phyloP scores from a whole-genome alignment of 2,329 filamentous ascomycete genomes.

The Clarireedia paspali region DNA sequence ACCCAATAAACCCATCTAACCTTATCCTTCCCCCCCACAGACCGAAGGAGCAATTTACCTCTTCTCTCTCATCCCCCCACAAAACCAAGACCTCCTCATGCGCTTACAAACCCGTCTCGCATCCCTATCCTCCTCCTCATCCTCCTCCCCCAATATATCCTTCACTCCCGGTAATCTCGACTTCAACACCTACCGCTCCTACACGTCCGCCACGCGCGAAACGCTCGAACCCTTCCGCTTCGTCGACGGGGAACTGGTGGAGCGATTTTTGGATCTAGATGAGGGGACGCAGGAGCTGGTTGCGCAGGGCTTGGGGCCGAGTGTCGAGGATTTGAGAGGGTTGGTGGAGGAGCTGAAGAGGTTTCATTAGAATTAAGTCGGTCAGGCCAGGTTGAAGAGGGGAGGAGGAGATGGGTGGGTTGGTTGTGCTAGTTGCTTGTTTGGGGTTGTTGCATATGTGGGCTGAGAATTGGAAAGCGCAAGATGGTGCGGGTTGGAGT shows the following conservation, averaged over 20 bases:
- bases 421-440: no score
- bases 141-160: slow-evolving; percentile 37
- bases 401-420: no score
- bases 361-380: slow-evolving; percentile 42
- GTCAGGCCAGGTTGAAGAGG: background rate
- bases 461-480: no score
- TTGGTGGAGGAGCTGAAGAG: slow-evolving; percentile 55
- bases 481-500: no score
- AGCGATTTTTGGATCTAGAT: slow-evolving; percentile 69
- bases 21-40: slow-evolving; percentile 38
- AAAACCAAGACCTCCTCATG: slow-evolving; percentile 73
- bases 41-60: slow-evolving; percentile 89
- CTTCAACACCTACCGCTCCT: slow-evolving; percentile 76
- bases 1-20: background rate
- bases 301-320: slow-evolving; percentile 49
- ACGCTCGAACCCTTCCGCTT: slow-evolving; percentile 76
- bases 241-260: slow-evolving; percentile 85
- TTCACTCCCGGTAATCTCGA: slow-evolving; percentile 63
- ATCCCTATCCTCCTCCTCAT: slow-evolving; percentile 21
- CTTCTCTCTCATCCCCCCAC: slow-evolving; percentile 68
- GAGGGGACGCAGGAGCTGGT: slow-evolving; percentile 47
- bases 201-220: slow-evolving; percentile 63
- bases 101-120: slow-evolving; percentile 69
- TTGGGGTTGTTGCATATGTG: no score
- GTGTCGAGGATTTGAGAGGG: slow-evolving; percentile 54